Evolutionary conservation across 306 rosid genomes (phyloP).

Genomic region (Corylus avellana): DNA sequence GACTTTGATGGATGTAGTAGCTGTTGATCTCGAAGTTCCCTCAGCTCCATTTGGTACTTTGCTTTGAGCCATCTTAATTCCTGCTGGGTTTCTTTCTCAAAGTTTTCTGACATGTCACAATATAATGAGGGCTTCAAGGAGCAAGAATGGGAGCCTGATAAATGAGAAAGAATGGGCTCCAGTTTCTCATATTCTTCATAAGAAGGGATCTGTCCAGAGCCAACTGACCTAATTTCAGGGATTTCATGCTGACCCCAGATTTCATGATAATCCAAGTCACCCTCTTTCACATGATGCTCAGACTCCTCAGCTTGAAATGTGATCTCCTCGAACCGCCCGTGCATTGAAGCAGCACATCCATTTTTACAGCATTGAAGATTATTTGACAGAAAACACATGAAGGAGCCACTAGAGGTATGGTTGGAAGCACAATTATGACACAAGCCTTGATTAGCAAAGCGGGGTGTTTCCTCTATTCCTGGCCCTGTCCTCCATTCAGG

Average conservation of each 20-base stretch:
- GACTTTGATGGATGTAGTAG: constrained; percentile 40
- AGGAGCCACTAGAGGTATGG: constrained; percentile 54
- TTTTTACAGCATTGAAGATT: constrained; percentile 53
- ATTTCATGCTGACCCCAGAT: constrained; percentile 65
- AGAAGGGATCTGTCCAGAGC: constrained; percentile 58
- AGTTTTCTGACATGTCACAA: constrained; percentile 34
- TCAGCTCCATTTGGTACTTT: constrained; percentile 62
- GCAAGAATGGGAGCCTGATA: constrained; percentile 47
- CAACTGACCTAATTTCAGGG: constrained; percentile 66
- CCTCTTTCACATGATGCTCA: constrained; percentile 40
- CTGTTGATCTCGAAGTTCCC: constrained; percentile 54
- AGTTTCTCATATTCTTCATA: constrained; percentile 61
- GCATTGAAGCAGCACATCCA: constrained; percentile 71
- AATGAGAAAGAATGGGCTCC: constrained; percentile 14
- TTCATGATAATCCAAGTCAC: constrained; percentile 45
- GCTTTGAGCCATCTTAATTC: constrained; percentile 78
- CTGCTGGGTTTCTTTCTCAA: constrained; percentile 52
- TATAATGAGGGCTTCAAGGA: constrained; percentile 31
- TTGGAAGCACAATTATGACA: constrained; percentile 65
- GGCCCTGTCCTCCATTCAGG: constrained; percentile 79
- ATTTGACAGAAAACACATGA: constrained; percentile 40
- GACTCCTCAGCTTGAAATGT: constrained; percentile 59
- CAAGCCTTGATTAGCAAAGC: constrained; percentile 42
- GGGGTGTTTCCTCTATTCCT: constrained; percentile 60
- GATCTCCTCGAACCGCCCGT: constrained; percentile 89